These are phyloP conservation scores for Cladosporium sp. DNA, from an alignment of 2,329 filamentous ascomycete species.

Conservation along the genomic window DNA sequence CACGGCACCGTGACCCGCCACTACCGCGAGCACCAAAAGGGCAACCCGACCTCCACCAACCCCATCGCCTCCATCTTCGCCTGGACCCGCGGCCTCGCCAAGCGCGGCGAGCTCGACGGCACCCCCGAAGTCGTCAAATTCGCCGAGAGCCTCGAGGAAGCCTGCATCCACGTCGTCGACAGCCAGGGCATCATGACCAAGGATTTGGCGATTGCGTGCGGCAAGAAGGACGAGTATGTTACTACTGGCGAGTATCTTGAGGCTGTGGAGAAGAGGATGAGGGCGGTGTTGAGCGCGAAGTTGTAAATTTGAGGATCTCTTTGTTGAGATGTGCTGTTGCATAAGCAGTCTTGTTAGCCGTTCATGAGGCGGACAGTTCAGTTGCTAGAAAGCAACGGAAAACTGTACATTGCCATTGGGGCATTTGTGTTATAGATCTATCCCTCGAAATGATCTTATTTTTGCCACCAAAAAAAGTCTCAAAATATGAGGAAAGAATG, in stretches of 20 bases:
- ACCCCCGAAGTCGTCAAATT: constrained; percentile 92
- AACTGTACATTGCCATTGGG: too few relatives aligned
- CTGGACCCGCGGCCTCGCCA: constrained; percentile 91
- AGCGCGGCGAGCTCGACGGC: constrained; percentile 86
- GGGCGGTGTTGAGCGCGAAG: constrained; percentile 74
- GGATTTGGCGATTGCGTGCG: constrained; percentile 91
- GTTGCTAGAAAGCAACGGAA: too few relatives aligned
- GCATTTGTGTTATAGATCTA: too few relatives aligned
- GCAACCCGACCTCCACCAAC: constrained; percentile 94
- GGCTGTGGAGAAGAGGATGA: constrained; percentile 86
- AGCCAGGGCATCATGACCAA: constrained; percentile 97
- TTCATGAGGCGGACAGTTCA: too few relatives aligned
- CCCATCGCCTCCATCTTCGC: constrained; percentile 98
- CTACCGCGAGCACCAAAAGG: constrained; percentile 98
- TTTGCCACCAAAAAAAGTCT: too few relatives aligned
- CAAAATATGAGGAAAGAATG: too few relatives aligned
- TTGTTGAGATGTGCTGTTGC: too few relatives aligned
- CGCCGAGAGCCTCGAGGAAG: constrained; percentile 85
- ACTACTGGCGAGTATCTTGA: constrained; percentile 88
- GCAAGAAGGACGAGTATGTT: constrained; percentile 84
- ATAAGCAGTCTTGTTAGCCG: too few relatives aligned
- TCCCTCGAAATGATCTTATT: too few relatives aligned
- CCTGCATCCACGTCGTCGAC: constrained; percentile 91
- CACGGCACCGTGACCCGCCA: constrained; percentile 98
- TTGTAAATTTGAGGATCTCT: constrained; percentile 45